These are phyloP conservation scores for Wallacemonas sp. DNA, from an alignment of 208 protist genomes.

Conservation along the genomic window DNA sequence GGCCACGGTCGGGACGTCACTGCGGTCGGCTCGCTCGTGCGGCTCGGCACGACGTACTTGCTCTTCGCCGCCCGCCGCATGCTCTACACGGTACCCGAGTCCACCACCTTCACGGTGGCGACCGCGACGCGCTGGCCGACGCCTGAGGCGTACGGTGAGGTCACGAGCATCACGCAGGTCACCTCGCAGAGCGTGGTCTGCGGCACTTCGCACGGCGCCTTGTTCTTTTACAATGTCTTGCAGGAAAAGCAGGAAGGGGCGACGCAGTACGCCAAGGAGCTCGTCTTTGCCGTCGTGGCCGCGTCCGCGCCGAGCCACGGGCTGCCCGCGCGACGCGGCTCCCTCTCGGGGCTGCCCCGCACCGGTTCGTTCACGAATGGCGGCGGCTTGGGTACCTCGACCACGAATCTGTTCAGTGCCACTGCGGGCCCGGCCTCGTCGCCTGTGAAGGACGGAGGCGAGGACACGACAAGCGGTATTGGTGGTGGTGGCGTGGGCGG, in stretches of 20 bases:
- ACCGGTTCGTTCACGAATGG: neutral
- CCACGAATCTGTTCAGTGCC: neutral
- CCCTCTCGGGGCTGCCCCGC: neutral
- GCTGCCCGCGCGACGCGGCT: neutral
- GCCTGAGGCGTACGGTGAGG: conserved; percentile 47
- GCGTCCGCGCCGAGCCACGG: neutral
- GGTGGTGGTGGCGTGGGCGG: too few species aligned
- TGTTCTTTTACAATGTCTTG: conserved; percentile 77
- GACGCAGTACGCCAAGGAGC: conserved; percentile 61
- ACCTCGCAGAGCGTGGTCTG: conserved; percentile 65
- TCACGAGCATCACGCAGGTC: conserved; percentile 54
- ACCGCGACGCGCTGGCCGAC: conserved; percentile 52
- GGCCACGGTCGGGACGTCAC: conserved; percentile 47
- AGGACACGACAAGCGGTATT: too few species aligned
- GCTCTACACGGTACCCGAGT: conserved; percentile 63
- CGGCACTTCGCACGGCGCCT: conserved; percentile 66
- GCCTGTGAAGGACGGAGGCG: too few species aligned
- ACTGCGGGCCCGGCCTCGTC: too few species aligned
- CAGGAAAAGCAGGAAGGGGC: conserved; percentile 78
- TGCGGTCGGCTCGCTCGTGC: conserved; percentile 66
- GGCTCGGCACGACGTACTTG: conserved; percentile 61
- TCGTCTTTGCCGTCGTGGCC: conserved; percentile 10
- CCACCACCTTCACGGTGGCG: conserved; percentile 64
- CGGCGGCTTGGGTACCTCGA: neutral
- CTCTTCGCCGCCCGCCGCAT: conserved; percentile 54